Conservation (phyloP, 768 basidiomycete genomes). For the Lactarius hengduanensis region DNA sequence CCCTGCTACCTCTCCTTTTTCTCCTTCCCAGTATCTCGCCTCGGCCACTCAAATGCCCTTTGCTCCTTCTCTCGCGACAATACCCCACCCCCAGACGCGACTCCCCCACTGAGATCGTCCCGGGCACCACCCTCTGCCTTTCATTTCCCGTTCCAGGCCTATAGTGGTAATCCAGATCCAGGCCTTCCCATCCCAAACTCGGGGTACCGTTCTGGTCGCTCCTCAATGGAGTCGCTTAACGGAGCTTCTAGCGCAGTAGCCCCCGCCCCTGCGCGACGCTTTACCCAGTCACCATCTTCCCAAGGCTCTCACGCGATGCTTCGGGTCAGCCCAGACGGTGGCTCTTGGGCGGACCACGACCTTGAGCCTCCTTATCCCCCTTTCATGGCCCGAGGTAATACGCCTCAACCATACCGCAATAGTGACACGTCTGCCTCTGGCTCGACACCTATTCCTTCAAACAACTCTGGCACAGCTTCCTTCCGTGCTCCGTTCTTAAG, state of each 20-base stretch:
- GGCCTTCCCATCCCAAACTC: slow-evolving; percentile 42
- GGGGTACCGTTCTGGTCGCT: slow-evolving; percentile 36
- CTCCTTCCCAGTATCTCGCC: slow-evolving; percentile 12
- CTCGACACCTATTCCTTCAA: background rate
- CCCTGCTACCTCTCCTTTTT: slow-evolving; percentile 1
- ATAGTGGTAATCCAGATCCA: slow-evolving; percentile 67
- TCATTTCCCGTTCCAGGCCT: slow-evolving; percentile 54
- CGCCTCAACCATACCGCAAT: slow-evolving; percentile 11
- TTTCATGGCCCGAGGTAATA: slow-evolving; percentile 24
- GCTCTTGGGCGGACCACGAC: slow-evolving; percentile 21
- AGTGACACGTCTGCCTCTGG: slow-evolving; percentile 2
- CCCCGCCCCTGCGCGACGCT: slow-evolving; percentile 28
- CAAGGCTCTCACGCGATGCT: slow-evolving; percentile 30
- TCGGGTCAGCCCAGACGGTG: slow-evolving; percentile 32
- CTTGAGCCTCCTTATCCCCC: slow-evolving; percentile 23
- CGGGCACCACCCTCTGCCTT: slow-evolving; percentile 45
- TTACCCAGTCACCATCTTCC: slow-evolving; percentile 31
- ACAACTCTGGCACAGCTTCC: background rate
- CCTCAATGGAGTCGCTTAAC: slow-evolving; percentile 43
- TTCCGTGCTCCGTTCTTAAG: slow-evolving; percentile 72
- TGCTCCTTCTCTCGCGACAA: slow-evolving; percentile 26
- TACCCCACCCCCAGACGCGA: slow-evolving; percentile 27
- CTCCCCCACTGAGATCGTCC: background rate
- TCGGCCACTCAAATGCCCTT: slow-evolving; percentile 8
- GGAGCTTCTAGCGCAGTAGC: slow-evolving; percentile 22